Base-by-base conservation (phyloP, 2,329 filamentous ascomycete species). In the Myrmaecium sp. region DNA sequence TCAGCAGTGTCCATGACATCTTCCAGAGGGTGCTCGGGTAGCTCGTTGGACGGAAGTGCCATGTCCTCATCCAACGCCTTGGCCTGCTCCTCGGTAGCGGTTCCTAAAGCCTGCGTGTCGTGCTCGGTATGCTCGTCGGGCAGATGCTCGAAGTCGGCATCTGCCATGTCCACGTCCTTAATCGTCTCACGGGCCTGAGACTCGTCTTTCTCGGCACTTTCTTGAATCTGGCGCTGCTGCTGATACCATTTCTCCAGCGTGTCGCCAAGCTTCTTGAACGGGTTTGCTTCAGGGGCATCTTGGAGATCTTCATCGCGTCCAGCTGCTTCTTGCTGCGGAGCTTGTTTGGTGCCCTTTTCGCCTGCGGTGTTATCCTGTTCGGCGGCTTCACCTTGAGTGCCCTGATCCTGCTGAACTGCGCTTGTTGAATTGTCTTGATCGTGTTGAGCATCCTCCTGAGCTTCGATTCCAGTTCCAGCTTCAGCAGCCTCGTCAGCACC, bases 221-320 rank as follows among this genome's bases (percentile, higher is more conserved):
- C 49, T 8, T 47, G 51, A 39, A 98, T 95, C 34, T 93, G 77
- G 24, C 69, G 70, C 42, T 91, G 80, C 43, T 83, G 80, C 31
- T 80, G 70, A 50, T 95, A 84, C 81, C 84, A 98, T 40, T 76
- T 71, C 49, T 95, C 84, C 17, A 98, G 62, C 5, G 82, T 77
- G 55, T 98, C 83, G 13, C 89, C 89, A 16, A 98, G 68, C 44
- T 93, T 91, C 56, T 89, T 89, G 63, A 94, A 93, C 1, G 83
- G 79, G 38, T 89, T 71, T 23, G 60, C 57, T 27, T 67, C 50
- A 4, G 44, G 41, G 11, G 44, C 41, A 19, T 59, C 51, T 36
- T 61, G 36, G 24, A 36, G 35, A 24, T 41, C 43, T 25, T 54
- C 49, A 12, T 44, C 43, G n/a, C 38, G 42, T 6, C 49, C 48